Evolutionary conservation across 495 filamentous ascomycete genomes (phyloP), one percentile per base, ranked within the genome.

Genomic region (Halenospora varia): DNA sequence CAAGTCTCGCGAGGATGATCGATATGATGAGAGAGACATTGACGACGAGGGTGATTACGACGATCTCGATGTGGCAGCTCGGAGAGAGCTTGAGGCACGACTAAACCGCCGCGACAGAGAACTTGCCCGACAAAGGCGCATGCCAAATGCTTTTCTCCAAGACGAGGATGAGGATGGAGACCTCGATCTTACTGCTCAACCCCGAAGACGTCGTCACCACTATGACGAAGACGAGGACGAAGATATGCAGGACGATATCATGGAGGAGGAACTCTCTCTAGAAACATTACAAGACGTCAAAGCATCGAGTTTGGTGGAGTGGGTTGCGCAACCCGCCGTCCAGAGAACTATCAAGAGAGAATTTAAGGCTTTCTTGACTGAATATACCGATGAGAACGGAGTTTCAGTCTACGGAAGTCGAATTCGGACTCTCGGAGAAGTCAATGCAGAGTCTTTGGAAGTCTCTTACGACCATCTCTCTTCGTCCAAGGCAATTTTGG

Each of bases 331-430:
- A 66, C 89, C 90, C 2, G 85, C 92, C 25, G 95, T 97, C 4
- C 87, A 96, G 67, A 87, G 90, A 64, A 93, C 92, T 9, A 93
- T 99, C 70, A 92, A 90, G 64, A 80, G 91, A 62, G 93, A 97
- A 70, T 99, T 99, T 82, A 96, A 94, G 71, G 86, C 89, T 10
- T 99, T 99, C 78, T 75, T 99, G 60, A 96, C 95, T 13, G 90
- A 97, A 69, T 97, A 94, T 68, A 96, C 84, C 20, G 93, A 97
- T 70, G 84, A 89, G 51, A 78, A 82, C 54, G 91, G 90, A 26
- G 85, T 80, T 3, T 99, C 95, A 0, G 91, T 97, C 22, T 99
- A 99, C 68, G 95, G 95, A 45, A 89, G 88, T 62, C 86, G 92
- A 58, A 91, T 97, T 56, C 85, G 89, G 56, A 96, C 89, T 0